Base-by-base conservation (phyloP, 1,139 yeast species). In the Hansenula sp. region DNA sequence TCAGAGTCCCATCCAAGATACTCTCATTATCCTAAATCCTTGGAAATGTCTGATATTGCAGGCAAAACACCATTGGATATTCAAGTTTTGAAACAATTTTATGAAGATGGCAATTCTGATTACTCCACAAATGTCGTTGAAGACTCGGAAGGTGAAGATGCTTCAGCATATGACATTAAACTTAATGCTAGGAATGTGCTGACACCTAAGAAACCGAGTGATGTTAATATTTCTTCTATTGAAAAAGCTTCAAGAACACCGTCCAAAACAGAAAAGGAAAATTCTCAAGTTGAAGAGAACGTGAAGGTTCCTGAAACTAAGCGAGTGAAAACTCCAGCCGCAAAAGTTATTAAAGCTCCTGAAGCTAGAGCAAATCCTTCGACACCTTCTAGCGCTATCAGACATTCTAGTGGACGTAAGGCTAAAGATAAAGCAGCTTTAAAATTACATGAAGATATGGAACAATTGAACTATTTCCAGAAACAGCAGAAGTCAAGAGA, bases 351-450 rank as follows among this genome's bases (percentile, higher is more conserved):
- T 6, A 19, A 27, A 3, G 32, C 46, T 28, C 36, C 45, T 25
- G 43, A 36, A 29, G 15, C 27, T 5, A 31, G 41, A 24, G 38
- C 40, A 3, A 15, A 39, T 5, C 11, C 18, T 18, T 30, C 33
- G 41, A 16, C 43, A n/a, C 25, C 47, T 38, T 24, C 33, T 12
- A 38, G 36, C 33, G 5, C 41, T 4, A 7, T 44, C 4, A 49
- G 55, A 17, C 38, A 39, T 10, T 37, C 49, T 3, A 52, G 50
- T 41, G 54, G 54, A 0, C 67, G 79, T 13, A 69, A 79, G 18
- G 94, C 94, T 1, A 81, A 84, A 34, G 73, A 75, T 39, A 77
- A 77, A 53, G 94, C 94, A 0, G 81, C 82, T 0, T 68, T 68
- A 45, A 81, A 80, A 58, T 66, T 86, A n/a, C 91, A 83, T 52